These are phyloP conservation scores for Penicillium atrosanguineum DNA, from an alignment of 495 filamentous ascomycete genomes.

Conservation along the genomic window DNA sequence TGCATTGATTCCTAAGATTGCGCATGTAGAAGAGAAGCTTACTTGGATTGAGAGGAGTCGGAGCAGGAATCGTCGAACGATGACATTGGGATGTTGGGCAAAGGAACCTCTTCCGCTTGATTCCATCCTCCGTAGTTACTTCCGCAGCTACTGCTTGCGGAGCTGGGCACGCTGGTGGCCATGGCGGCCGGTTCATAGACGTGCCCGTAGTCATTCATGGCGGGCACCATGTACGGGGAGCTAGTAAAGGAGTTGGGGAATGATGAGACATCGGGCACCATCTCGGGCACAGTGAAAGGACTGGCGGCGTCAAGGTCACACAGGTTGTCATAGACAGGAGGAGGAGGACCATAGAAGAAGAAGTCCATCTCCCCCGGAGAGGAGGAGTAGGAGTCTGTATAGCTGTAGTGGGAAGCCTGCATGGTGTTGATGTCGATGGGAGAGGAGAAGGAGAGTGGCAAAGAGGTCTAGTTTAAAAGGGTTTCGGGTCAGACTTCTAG, in stretches of 20 bases:
- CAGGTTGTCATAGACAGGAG: constrained; percentile 21
- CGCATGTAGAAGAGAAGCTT: constrained; percentile 2
- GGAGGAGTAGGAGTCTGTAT: constrained; percentile 24
- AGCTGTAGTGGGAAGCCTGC: constrained; percentile 32
- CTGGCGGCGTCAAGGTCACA: constrained; percentile 20
- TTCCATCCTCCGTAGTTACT: constrained; percentile 20
- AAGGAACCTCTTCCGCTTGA: constrained; percentile 16
- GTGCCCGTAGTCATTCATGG: constrained; percentile 6
- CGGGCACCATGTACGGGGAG: constrained; percentile 21
- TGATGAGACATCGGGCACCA: constrained; percentile 15
- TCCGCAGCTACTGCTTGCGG: constrained; percentile 20
- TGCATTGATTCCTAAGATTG: not conserved
- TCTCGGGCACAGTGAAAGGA: constrained; percentile 20
- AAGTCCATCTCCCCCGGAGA: constrained; percentile 29
- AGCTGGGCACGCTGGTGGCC: constrained; percentile 21
- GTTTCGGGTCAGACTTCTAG: constrained; percentile 7
- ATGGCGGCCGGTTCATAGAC: constrained; percentile 14
- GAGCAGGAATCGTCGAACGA: constrained; percentile 17
- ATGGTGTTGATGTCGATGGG: constrained; percentile 15
- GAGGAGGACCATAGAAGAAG: constrained; percentile 23
- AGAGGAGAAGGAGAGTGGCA: constrained; percentile 7
- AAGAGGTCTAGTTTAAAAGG: constrained; percentile 19
- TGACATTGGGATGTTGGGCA: constrained; percentile 17
- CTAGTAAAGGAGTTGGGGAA: constrained; percentile 20
- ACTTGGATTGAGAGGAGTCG: constrained; percentile 26